These are phyloP conservation scores for Boechera divaricarpa DNA, from an alignment of 345 rosid species.

Conservation along the genomic window DNA sequence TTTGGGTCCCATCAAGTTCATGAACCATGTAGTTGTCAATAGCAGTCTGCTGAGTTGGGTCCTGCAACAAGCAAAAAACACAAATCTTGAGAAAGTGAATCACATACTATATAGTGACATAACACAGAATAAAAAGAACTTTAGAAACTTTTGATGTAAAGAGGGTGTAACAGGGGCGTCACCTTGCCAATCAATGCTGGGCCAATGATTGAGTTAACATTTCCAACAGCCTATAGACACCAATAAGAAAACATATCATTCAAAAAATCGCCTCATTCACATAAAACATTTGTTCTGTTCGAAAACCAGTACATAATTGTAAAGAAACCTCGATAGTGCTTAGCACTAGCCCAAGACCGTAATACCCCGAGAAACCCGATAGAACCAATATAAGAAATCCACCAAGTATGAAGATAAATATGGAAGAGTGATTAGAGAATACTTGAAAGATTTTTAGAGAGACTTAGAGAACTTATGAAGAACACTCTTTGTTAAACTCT, in stretches of 20 bases:
- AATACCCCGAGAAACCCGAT: no score
- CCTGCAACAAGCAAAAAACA: slow-evolving; percentile 49
- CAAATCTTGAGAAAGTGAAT: no score
- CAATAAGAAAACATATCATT: slow-evolving; percentile 18
- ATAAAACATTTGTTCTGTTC: not conserved
- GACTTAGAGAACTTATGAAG: no score
- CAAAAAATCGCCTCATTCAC: not conserved
- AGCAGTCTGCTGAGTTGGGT: slow-evolving; percentile 80
- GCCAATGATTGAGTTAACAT: slow-evolving; percentile 76
- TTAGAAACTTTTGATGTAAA: not conserved
- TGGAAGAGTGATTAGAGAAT: no score
- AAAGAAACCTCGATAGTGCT: no score
- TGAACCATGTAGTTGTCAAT: slow-evolving; percentile 93
- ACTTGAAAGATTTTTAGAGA: no score
- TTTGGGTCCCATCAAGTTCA: slow-evolving; percentile 89
- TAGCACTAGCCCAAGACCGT: no score
- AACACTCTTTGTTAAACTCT: no score
- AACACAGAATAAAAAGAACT: no score
- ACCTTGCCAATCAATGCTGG: slow-evolving; percentile 96
- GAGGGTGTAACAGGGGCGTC: not conserved
- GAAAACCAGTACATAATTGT: not conserved
- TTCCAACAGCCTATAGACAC: slow-evolving; percentile 70
- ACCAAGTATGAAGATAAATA: no score
- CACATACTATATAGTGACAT: not conserved
- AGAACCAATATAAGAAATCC: no score